These are phyloP conservation scores for Powellomyces hirtus DNA, from an alignment of 192 early-diverging fungal species.

Conservation along the genomic window DNA sequence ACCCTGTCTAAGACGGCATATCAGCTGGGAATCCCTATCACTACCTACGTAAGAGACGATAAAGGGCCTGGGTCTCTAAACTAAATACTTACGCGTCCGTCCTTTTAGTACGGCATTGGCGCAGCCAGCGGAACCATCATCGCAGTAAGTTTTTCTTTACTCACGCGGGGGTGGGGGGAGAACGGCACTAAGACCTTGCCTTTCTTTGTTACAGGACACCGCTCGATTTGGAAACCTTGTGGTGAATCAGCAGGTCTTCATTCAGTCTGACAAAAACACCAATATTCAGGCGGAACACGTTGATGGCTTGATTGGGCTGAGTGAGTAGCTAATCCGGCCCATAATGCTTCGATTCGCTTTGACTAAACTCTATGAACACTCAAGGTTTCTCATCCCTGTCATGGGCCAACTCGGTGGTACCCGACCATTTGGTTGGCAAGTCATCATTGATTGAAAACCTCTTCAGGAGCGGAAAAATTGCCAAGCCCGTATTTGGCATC, in stretches of 20 bases:
- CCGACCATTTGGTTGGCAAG: conserved; percentile 1
- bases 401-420: conserved; percentile 23
- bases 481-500: conserved; percentile 13
- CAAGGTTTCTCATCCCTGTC: conserved; percentile 31
- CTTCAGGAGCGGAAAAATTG: not conserved
- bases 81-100: too few species aligned
- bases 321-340: not conserved
- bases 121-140: conserved; percentile 13
- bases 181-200: too few species aligned
- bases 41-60: conserved; percentile 10
- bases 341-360: not conserved
- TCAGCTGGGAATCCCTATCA: conserved; percentile 5
- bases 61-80: too few species aligned
- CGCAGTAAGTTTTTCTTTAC: too few species aligned
- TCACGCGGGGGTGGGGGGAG: too few species aligned
- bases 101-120: conserved; percentile 23
- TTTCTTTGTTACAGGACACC: not conserved
- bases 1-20: conserved; percentile 12
- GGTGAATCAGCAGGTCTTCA: conserved; percentile 12
- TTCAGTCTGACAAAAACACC: conserved; percentile 11
- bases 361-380: not conserved
- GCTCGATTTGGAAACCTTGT: conserved; percentile 6
- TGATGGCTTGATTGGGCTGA: conserved; percentile 29
- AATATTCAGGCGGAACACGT: conserved; percentile 23
- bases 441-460: conserved; percentile 29